Base-by-base conservation (phyloP, 1,284 basidiomycete species). In the Moesziomyces aphidis region DNA sequence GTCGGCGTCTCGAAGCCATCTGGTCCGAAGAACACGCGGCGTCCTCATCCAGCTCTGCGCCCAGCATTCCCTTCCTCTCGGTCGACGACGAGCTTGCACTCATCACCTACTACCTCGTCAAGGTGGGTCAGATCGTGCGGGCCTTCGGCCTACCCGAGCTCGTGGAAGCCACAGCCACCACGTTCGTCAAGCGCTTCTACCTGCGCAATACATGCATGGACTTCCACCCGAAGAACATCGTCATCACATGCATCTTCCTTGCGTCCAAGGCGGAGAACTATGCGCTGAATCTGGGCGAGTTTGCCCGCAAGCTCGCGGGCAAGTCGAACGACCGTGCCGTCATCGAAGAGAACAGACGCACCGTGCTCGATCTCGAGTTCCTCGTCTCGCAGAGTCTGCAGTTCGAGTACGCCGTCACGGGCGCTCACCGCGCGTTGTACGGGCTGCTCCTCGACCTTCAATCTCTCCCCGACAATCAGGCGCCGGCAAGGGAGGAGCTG, bases 171-270 rank as follows among this genome's bases (percentile, higher is more conserved):
- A 97, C 95, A 1, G 94, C 95, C 0, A 90, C 93, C 61, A 91
- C 89, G 49, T 98, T 95, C 85, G 87, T 99, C 74, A 99, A 99
- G 85, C 89, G 97, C 5, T 99, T 99, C 86, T 99, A 99, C 84
- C 88, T 99, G 57, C 92, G 93, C 86, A 99, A 99, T 82, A 97
- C 95, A 1, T 94, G 95, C 56, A 97, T 99, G 95, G 95, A 99
- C 83, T 97, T 94, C 90, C 97, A 99, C 86, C 97, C 96, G 0
- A 97, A 97, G 86, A 93, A 93, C 78, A 93, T 99, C 81, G 98
- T 99, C 52, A 61, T 56, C 54, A 98, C 96, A 2, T 91, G 94
- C 34, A 87, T 99, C 42, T 99, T 97, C 82, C 89, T 99, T 54
- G 95, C 96, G 0, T 92, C 94, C 21, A 99, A 99, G 87, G 97